A percentile compares a stretch with the other conserved stretches of the same genome.
Evolutionary conservation across 176 grass and related monocot species (phyloP).

Genomic region (Otatea glauca): DNA sequence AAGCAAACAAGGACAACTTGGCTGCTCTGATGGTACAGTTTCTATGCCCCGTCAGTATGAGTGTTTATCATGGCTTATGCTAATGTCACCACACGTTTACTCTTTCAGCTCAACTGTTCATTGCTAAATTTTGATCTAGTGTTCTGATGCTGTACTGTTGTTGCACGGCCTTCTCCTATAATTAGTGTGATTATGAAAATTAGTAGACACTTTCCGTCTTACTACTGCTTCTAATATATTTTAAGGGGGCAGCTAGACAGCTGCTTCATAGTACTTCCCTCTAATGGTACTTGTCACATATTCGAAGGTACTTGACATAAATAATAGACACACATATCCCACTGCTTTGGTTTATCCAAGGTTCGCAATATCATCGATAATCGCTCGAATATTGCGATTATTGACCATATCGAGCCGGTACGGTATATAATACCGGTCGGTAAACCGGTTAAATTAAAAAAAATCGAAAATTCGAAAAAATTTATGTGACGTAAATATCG

Average conservation of each 20-base stretch:
- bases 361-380: too few relatives aligned
- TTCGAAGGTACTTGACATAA: background rate
- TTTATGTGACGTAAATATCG: too few relatives aligned
- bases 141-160: conserved; percentile 5
- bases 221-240: conserved; percentile 17
- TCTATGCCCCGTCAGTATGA: conserved; percentile 1
- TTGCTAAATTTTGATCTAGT: conserved; percentile 19
- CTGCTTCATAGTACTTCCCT: background rate
- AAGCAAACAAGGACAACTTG: conserved; percentile 90
- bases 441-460: too few relatives aligned
- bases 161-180: background rate
- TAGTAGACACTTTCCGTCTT: background rate
- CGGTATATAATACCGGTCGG: too few relatives aligned
- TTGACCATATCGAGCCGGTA: too few relatives aligned
- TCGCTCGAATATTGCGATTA: too few relatives aligned
- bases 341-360: background rate
- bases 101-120: conserved; percentile 31
- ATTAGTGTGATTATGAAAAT: background rate
- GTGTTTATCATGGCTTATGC: conserved; percentile 23
- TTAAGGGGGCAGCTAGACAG: background rate
- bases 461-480: too few relatives aligned
- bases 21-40: conserved; percentile 90
- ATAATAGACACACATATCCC: background rate
- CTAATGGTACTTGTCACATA: background rate
- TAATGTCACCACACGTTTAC: background rate